These are phyloP conservation scores for Suhomyces canberraensis DNA, from an alignment of 805 yeast species.

Conservation along the genomic window DNA sequence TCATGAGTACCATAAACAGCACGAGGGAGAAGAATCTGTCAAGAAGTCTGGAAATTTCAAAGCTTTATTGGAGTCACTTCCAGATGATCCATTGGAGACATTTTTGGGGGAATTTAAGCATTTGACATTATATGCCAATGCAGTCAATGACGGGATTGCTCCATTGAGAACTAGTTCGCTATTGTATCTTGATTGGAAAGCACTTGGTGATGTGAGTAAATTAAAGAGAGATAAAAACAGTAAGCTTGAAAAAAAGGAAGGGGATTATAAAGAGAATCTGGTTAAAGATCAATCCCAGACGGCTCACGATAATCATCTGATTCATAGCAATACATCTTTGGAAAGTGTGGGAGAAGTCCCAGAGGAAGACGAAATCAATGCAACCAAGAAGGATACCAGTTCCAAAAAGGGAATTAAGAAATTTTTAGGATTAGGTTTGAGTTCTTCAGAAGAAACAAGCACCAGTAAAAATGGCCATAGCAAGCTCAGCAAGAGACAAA, in stretches of 20 bases:
- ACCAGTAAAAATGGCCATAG: slow-evolving; percentile 3
- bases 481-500: slow-evolving; percentile 12
- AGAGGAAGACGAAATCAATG: background rate
- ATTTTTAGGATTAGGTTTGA: background rate
- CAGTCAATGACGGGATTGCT: slow-evolving; percentile 45
- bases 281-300: background rate
- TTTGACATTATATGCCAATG: slow-evolving; percentile 42
- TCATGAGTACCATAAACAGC: slow-evolving; percentile 6
- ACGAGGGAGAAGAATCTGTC: slow-evolving; percentile 1
- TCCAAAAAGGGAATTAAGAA: background rate
- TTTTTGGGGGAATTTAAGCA: slow-evolving; percentile 28
- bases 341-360: slow-evolving; percentile 7
- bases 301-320: slow-evolving; percentile 25
- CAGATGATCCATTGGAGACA: slow-evolving; percentile 36
- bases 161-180: slow-evolving; percentile 44
- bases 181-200: slow-evolving; percentile 41
- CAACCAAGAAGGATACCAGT: background rate
- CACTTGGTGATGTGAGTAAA: slow-evolving; percentile 37
- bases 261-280: background rate
- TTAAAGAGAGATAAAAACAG: slow-evolving; percentile 12
- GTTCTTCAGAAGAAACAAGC: background rate
- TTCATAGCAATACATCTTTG: slow-evolving; percentile 23
- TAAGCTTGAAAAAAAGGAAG: slow-evolving; percentile 1
- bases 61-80: slow-evolving; percentile 38
- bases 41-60: slow-evolving; percentile 16